phyloP scores from a whole-genome alignment of 2,329 filamentous ascomycete genomes.

The Trichoderma atroviride region DNA sequence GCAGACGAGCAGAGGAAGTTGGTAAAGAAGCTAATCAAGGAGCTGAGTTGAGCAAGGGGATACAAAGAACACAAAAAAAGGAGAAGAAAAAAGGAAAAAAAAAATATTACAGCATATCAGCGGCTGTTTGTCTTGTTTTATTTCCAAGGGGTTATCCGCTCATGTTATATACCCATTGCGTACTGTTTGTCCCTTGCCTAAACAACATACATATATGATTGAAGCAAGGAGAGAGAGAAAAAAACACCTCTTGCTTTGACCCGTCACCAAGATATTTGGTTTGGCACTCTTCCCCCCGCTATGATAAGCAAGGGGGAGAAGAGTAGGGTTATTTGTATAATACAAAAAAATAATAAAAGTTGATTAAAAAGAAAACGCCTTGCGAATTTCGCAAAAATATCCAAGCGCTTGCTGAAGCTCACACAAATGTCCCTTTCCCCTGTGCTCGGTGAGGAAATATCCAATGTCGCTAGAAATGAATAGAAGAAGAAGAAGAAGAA shows the following conservation, averaged over 20 bases:
- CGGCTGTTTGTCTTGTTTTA: neutral
- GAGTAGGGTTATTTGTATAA: neutral
- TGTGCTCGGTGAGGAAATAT: constrained; percentile 1
- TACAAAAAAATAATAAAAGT: constrained; percentile 6
- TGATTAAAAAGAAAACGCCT: constrained; percentile 18
- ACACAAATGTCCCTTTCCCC: constrained; percentile 10
- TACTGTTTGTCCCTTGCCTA: neutral
- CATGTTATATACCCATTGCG: constrained; percentile 19
- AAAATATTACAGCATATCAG: neutral
- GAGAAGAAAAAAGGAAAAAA: neutral
- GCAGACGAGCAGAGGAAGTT: constrained; percentile 71
- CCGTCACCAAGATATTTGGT: neutral
- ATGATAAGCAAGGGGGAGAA: neutral
- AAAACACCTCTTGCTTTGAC: neutral
- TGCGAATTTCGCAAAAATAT: neutral
- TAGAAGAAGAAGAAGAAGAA: neutral
- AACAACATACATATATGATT: neutral
- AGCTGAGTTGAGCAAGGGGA: constrained; percentile 32
- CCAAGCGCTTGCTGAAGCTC: constrained; percentile 17
- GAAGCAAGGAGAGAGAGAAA: neutral
- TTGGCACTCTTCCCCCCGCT: neutral
- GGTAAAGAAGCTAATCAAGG: constrained; percentile 67
- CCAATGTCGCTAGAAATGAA: neutral
- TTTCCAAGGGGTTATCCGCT: neutral
- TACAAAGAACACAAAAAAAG: neutral